Base-by-base conservation (phyloP, 768 basidiomycete species). In the Psilocybe sp. region DNA sequence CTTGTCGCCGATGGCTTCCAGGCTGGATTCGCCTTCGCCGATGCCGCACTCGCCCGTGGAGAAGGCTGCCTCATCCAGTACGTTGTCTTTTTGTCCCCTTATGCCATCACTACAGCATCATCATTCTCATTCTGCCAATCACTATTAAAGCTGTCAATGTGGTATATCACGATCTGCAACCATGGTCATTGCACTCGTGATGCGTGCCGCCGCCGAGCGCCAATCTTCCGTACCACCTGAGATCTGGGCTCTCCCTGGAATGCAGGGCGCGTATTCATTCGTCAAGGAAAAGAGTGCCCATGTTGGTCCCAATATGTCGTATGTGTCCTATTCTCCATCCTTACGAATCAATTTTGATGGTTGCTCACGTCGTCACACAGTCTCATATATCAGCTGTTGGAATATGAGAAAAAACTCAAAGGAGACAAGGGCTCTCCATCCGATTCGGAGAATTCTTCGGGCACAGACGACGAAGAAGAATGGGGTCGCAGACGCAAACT, bases 221-320 rank as follows among this genome's bases (percentile, higher is more conserved):
- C 81, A 80, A 11, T 72, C 85, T 12, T 73, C 72, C 37, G 88
- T 89, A 18, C 83, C 87, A 12, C 76, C 86, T 36, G 82, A 89
- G 54, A 80, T 92, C 5, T 87, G 85, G 84, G 78, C 81, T 8
- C 73, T 92, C 53, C 84, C 84, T 55, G 90, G 92, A 45, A 92
- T 92, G 90, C 90, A 95, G 63, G 87, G 82, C 35, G 89, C 93
- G 20, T 96, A 96, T 67, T 70, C 85, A 41, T 96, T 82, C 69
- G 92, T 95, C 38, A 94, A 95, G 68, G 80, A 85, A 62, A 93
- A 90, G 73, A 91, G 88, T 65, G 84, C 81, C 67, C 87, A 85
- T 74, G 80, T 92, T 50, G 89, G 93, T 15, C 93, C 93, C 47
- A 96, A 96, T 68, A 95, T 96, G 85, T 92, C 90, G 89, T 92